These are phyloP conservation scores for Coemansia sp. DNA, from an alignment of 192 early-diverging fungal genomes.

Conservation along the genomic window DNA sequence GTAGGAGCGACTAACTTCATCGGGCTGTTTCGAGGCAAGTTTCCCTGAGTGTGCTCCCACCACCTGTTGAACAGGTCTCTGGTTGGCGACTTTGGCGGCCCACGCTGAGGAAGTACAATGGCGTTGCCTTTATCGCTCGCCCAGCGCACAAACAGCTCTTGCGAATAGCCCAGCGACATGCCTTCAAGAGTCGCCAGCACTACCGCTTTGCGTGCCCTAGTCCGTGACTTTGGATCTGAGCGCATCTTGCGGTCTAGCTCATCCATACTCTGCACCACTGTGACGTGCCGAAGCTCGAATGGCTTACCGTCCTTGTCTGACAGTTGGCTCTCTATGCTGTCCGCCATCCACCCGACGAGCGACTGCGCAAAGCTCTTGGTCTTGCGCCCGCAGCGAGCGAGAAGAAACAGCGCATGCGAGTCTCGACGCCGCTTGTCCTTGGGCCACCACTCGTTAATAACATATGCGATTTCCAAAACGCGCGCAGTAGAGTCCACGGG, in stretches of 20 bases:
- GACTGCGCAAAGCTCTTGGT: constrained; percentile 84
- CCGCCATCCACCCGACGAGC: constrained; percentile 97
- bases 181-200: constrained; percentile 81
- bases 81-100: constrained; percentile 68
- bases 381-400: constrained; percentile 73
- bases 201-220: constrained; percentile 72
- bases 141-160: constrained; percentile 80
- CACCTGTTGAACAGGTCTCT: constrained; percentile 61
- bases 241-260: constrained; percentile 39
- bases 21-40: neutral
- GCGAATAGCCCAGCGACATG: constrained; percentile 80
- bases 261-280: constrained; percentile 65
- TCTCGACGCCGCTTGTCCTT: constrained; percentile 53
- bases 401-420: constrained; percentile 72
- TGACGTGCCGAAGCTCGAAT: constrained; percentile 84
- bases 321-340: constrained; percentile 72
- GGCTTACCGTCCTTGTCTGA: constrained; percentile 75
- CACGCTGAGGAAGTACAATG: constrained; percentile 79
- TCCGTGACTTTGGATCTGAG: constrained; percentile 49
- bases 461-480: constrained; percentile 85
- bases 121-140: constrained; percentile 59
- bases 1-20: constrained; percentile 28
- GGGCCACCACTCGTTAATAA: constrained; percentile 88
- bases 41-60: constrained; percentile 35
- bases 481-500: constrained; percentile 89